Evolutionary conservation across 2,329 filamentous ascomycete genomes (phyloP).

Genomic region (Fusarium xylarioides): DNA sequence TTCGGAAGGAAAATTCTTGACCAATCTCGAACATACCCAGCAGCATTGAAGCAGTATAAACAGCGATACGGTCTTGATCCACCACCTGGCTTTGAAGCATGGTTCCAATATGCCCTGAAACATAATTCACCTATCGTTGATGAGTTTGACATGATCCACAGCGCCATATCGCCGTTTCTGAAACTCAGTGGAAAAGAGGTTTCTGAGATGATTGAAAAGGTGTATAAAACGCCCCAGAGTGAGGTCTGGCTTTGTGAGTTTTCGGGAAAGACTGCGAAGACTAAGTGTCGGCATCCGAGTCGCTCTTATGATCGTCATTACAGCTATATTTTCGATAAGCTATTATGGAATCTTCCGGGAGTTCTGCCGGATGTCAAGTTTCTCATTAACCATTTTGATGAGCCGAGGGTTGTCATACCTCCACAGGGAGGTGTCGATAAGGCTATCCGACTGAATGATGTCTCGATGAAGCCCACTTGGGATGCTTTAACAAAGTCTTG

Average conservation of each 20-base stretch:
- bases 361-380: slow-evolving; percentile 52
- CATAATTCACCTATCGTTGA: slow-evolving; percentile 58
- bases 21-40: slow-evolving; percentile 51
- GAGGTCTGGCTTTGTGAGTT: slow-evolving; percentile 53
- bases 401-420: slow-evolving; percentile 54
- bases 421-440: background rate
- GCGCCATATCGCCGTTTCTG: slow-evolving; percentile 53
- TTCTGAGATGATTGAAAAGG: slow-evolving; percentile 39
- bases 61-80: slow-evolving; percentile 54
- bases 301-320: slow-evolving; percentile 49
- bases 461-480: slow-evolving; percentile 46
- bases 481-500: slow-evolving; percentile 46
- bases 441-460: slow-evolving; percentile 35
- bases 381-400: slow-evolving; percentile 59
- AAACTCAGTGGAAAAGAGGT: slow-evolving; percentile 49
- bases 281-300: slow-evolving; percentile 47
- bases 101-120: slow-evolving; percentile 54
- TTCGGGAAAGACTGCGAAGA: slow-evolving; percentile 36
- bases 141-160: slow-evolving; percentile 57
- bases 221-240: slow-evolving; percentile 34
- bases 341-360: slow-evolving; percentile 39
- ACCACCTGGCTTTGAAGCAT: slow-evolving; percentile 57
- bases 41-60: slow-evolving; percentile 53
- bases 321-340: slow-evolving; percentile 43
- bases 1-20: slow-evolving; percentile 46